A percentile compares a stretch with the other conserved stretches of the same genome.
These are phyloP conservation scores for Fusarium musae DNA, from an alignment of 2,329 filamentous ascomycete genomes.

Conservation along the genomic window DNA sequence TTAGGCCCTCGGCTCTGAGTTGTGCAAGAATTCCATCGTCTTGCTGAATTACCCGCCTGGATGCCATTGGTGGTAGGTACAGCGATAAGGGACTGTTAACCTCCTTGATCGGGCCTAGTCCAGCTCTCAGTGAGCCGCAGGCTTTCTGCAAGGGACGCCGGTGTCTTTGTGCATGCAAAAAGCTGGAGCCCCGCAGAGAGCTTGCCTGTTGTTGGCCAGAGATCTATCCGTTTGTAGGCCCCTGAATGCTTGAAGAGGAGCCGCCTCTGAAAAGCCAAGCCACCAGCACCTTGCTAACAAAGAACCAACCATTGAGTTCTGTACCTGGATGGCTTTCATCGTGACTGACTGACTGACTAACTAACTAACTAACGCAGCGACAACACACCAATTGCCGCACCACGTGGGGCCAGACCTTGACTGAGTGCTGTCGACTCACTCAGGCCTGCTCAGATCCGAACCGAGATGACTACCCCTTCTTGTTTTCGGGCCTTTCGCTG, in stretches of 20 bases:
- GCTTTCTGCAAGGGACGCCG: conserved; percentile 39
- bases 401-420: conserved; percentile 37
- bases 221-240: conserved; percentile 32
- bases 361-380: not conserved
- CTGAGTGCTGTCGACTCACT: conserved; percentile 16
- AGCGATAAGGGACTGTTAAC: conserved; percentile 13
- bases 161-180: conserved; percentile 41
- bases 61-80: conserved; percentile 6
- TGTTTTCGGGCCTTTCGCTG: conserved; percentile 33
- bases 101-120: conserved; percentile 29
- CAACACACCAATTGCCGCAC: conserved; percentile 25
- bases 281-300: conserved; percentile 18
- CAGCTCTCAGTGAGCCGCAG: conserved; percentile 38
- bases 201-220: conserved; percentile 33
- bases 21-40: conserved; percentile 13
- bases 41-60: conserved; percentile 18
- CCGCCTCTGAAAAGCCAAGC: conserved; percentile 29
- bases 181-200: conserved; percentile 45
- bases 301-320: not conserved
- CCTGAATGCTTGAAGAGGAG: conserved; percentile 37
- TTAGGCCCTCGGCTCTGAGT: conserved; percentile 4
- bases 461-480: conserved; percentile 39
- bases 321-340: conserved; percentile 27
- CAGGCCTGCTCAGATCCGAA: conserved; percentile 14
- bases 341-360: not conserved